Evolutionary conservation across 2,329 filamentous ascomycete genomes (phyloP), one percentile per base, ranked within the genome.

Genomic region (Calycina marina): DNA sequence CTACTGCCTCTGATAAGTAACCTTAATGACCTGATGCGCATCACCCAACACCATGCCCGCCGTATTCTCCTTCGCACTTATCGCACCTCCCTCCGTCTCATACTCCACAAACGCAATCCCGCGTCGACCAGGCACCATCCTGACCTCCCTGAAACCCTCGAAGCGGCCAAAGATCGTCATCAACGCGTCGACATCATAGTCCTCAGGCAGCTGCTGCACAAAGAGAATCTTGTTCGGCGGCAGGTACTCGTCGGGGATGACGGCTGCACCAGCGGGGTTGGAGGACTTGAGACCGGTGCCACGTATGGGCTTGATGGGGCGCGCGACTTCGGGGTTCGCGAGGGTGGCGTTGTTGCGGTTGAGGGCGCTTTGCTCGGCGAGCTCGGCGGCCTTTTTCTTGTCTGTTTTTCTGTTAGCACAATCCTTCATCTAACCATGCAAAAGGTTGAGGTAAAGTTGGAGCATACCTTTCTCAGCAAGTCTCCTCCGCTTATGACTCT

Each of bases 91-190:
- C 60, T 96, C 85, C 44, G 72, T 76, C 49, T 93, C 84, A 60
- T 96, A 98, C 57, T 98, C 90, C 38, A 94, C 84, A 56, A 98
- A 98, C 1, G 85, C 90, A 55, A 98, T 86, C 3, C 84, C 84
- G 42, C 73, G 77, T 31, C 88, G 67, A 17, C 84, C 81, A 4
- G 88, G 86, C 28, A 96, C 88, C 53, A 84, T 59, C 49, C 90
- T 74, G 28, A 94, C 82, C 61, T 98, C 90, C 53, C 78, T 79
- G 64, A 98, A 94, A 15, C 88, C 88, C 41, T 93, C 82, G 60
- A 92, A 98, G 30, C 80, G 76, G 31, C 75, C 73, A 59, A 96
- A 98, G 40, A 96, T 74, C 18, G 68, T 66, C 0, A 75, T 78
- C 34, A 98, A 69, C 14, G 67, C 71, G 42, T 93, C 85, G 49